Base-by-base conservation (phyloP, 176 grass and related monocot genomes). In the Puya raimondii region DNA sequence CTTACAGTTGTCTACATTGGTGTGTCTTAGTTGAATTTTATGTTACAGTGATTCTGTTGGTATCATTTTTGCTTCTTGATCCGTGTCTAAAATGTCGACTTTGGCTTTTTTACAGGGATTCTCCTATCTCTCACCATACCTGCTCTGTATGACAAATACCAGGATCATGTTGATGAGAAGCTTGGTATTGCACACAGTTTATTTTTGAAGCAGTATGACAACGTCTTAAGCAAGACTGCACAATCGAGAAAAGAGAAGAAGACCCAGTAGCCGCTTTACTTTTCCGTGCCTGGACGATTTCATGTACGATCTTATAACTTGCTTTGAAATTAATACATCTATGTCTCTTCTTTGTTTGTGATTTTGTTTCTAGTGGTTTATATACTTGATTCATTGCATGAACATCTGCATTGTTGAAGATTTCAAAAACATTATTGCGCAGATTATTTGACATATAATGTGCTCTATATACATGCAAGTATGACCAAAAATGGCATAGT, bases 1-100 rank as follows among this genome's bases (percentile, higher is more conserved):
- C 80, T 94, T 66, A 94, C 90, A 9, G 87, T 99, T 64, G 78
- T 88, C 79, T 99, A 91, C 80, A 80, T 93, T 72, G 94, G 94
- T 99, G 67, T 85, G 89, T 72, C 53, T 12, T 33, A 65, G 20
- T 14, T 54, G 21, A 12, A 76, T 10, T 5, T 14, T 17, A 14
- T 70, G 47, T 74, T 72, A 61, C 53, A 9, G 47, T 51, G 52
- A 49, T 65, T 51, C 21, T 12, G 47, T 50, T 71, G 23, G 80
- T 66, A 66, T 93, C 56, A 13, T 64, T 54, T 76, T 83, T 73
- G 16, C n/a, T 58, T 71, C 61, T 59, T 13, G 14, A 8, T 33
- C 15, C 17, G 7, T 64, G 50, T n/a, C 10, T 47, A 77, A 64
- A 42, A 4, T 48, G 17, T 65, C 9, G 53, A 48, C 48, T 48